phyloP scores from a whole-genome alignment of 179 eudicot species.

The Carnegiea gigantea region DNA sequence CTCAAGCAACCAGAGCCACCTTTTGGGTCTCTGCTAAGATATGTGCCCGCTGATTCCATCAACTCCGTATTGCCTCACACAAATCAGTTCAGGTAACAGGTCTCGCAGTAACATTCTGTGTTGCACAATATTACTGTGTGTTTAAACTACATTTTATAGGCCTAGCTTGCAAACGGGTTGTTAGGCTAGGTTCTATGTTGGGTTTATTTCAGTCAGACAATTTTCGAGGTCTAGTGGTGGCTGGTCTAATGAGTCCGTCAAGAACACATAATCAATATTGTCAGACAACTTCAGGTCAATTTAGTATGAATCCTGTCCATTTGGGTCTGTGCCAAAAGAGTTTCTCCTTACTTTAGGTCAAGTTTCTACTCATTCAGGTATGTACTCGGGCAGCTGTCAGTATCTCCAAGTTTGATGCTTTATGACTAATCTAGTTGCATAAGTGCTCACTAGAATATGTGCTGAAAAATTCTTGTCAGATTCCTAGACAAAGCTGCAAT shows the following conservation, averaged over 20 bases:
- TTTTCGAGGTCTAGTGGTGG: no score
- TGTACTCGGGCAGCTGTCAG: background rate
- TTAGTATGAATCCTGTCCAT: no score
- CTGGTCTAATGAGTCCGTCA: no score
- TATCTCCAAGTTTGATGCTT: background rate
- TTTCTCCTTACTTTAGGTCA: background rate
- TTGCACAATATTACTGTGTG: no score
- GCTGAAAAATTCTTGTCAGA: slow-evolving; percentile 30
- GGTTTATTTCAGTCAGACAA: no score
- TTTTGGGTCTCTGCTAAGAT: slow-evolving; percentile 34
- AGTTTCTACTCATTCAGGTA: background rate
- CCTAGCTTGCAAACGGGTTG: no score
- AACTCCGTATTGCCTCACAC: slow-evolving; percentile 66
- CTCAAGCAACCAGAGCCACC: slow-evolving; percentile 42
- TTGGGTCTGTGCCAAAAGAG: no score
- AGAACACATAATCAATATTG: no score
- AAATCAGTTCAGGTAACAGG: slow-evolving; percentile 68
- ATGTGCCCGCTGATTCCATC: slow-evolving; percentile 49
- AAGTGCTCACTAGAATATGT: background rate
- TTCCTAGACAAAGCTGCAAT: slow-evolving; percentile 72
- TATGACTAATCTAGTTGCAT: background rate
- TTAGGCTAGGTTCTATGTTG: no score
- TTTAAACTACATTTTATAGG: no score
- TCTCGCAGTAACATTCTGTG: background rate
- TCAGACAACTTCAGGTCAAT: no score